These are phyloP conservation scores for Colletotrichum musae DNA, from an alignment of 2,329 filamentous ascomycete genomes.

Conservation along the genomic window DNA sequence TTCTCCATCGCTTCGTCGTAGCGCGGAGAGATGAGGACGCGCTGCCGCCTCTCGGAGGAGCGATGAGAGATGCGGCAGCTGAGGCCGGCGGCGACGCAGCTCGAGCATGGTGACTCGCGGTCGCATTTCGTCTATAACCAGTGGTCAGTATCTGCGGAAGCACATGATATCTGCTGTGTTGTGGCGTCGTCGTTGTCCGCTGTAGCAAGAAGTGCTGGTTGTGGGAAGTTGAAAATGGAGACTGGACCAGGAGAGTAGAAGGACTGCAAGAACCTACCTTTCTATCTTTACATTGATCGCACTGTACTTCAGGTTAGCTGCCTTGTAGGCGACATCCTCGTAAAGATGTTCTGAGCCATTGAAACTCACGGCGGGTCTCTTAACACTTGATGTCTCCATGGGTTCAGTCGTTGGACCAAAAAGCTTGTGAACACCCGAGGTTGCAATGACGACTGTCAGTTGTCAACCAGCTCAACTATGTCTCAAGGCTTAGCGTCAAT, in stretches of 20 bases:
- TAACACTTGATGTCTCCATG: not conserved
- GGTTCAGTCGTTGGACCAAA: too few relatives aligned
- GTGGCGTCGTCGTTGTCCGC: too few relatives aligned
- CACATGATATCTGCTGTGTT: not conserved
- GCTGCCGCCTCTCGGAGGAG: constrained; percentile 48
- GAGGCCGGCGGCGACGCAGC: constrained; percentile 48
- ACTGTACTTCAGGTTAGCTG: not conserved
- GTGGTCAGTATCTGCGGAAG: not conserved
- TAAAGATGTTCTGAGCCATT: not conserved
- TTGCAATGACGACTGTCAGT: too few relatives aligned
- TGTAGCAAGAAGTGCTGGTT: too few relatives aligned
- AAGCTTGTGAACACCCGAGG: not conserved
- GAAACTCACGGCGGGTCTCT: constrained; percentile 2
- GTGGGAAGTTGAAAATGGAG: too few relatives aligned
- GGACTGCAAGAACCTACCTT: constrained; percentile 42
- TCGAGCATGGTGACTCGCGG: constrained; percentile 47
- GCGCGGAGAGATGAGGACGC: constrained; percentile 48
- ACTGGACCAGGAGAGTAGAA: too few relatives aligned
- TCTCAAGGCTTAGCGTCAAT: too few relatives aligned
- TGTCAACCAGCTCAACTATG: too few relatives aligned
- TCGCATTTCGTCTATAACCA: constrained; percentile 48
- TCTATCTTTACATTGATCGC: constrained; percentile 32
- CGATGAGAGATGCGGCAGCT: constrained; percentile 46
- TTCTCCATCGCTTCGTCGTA: constrained; percentile 51
- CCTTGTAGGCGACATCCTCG: not conserved